Conservation (phyloP, 2,329 filamentous ascomycete genomes). For the Nakataea oryzae region DNA sequence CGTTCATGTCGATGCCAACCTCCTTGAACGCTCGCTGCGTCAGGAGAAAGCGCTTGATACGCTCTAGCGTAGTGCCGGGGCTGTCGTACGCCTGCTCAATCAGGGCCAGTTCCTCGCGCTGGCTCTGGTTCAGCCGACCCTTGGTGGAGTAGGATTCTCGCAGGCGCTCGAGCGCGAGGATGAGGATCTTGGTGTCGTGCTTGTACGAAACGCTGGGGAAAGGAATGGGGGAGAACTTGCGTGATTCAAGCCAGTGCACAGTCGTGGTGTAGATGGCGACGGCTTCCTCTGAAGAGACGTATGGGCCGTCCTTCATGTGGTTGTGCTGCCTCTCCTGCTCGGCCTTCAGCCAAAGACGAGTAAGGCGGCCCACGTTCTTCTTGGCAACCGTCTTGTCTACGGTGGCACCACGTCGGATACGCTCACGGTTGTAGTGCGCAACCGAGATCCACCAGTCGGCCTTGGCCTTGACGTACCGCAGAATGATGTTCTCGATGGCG, state of each 20-base stretch:
- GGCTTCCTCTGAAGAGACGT: constrained; percentile 95
- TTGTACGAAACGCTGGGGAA: constrained; percentile 99
- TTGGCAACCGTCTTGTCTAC: constrained; percentile 99
- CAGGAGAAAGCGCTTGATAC: constrained; percentile 94
- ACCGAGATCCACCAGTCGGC: constrained; percentile 99
- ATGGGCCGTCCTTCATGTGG: constrained; percentile 98
- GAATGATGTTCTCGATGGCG: constrained; percentile 96
- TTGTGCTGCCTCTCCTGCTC: constrained; percentile 99
- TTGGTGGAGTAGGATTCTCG: constrained; percentile 97
- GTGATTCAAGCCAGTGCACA: constrained; percentile 95
- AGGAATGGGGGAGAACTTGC: constrained; percentile 96
- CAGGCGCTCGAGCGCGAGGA: constrained; percentile 83
- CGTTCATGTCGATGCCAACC: constrained; percentile 99
- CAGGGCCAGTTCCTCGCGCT: constrained; percentile 89
- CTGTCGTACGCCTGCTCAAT: constrained; percentile 99
- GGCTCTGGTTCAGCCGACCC: constrained; percentile 90
- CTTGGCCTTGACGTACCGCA: constrained; percentile 98
- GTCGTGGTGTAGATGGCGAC: constrained; percentile 98
- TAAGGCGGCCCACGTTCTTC: constrained; percentile 94
- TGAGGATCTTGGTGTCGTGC: constrained; percentile 97
- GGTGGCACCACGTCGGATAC: constrained; percentile 89
- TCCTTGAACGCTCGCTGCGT: constrained; percentile 99
- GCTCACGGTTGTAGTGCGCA: constrained; percentile 95
- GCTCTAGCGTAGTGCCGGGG: constrained; percentile 85
- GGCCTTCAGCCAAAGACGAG: constrained; percentile 91